A percentile compares a stretch with the other conserved stretches of the same genome.
Evolutionary conservation across 148 eudicot genomes (phyloP).

Genomic region (Fagopyrum esculentum): DNA sequence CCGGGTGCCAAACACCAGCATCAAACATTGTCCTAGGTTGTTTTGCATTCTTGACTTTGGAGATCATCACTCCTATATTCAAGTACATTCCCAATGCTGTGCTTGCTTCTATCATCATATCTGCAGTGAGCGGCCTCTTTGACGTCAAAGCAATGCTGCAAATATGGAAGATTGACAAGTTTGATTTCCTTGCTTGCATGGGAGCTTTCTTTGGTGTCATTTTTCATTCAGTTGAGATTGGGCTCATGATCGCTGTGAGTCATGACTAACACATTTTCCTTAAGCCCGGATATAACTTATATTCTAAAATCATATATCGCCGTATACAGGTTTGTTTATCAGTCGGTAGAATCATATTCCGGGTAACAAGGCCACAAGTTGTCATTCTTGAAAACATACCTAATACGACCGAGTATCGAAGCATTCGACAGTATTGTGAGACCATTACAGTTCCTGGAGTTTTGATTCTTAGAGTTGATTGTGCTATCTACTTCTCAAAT

Average conservation of each 20-base stretch:
- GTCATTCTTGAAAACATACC: background rate
- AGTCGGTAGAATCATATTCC: background rate
- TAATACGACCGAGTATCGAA: background rate
- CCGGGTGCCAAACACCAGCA: background rate
- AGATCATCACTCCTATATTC: background rate
- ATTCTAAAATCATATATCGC: background rate
- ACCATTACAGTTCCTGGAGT: slow-evolving; percentile 9
- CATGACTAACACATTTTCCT: background rate
- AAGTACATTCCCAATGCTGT: background rate
- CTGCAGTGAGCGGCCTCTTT: background rate
- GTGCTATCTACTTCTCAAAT: slow-evolving; percentile 19
- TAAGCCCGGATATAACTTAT: no score
- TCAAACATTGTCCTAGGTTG: background rate
- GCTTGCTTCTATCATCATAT: background rate
- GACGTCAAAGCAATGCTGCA: slow-evolving; percentile 11
- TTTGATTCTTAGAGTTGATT: slow-evolving; percentile 16
- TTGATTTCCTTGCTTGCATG: slow-evolving; percentile 42
- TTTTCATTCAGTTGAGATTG: slow-evolving; percentile 34
- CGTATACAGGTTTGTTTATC: background rate
- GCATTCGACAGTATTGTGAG: background rate
- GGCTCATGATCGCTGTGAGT: slow-evolving; percentile 18
- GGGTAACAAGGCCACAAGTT: background rate
- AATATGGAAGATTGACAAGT: slow-evolving; percentile 43
- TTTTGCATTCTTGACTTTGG: background rate
- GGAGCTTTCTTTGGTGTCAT: slow-evolving; percentile 50